Conservation (phyloP, 805 yeast species). For the Candida jianshihensis region DNA sequence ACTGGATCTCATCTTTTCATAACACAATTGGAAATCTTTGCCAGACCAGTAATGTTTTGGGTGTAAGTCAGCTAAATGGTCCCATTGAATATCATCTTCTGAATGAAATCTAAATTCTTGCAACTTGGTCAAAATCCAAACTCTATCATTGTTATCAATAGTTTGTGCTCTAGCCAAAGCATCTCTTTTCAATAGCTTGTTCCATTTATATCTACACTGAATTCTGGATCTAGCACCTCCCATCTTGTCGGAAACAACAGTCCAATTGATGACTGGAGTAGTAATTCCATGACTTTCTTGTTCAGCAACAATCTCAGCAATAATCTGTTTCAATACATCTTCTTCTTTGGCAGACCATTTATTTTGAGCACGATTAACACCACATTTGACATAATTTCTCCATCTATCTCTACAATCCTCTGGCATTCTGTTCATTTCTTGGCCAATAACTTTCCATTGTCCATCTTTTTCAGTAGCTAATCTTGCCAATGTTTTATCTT, state of each 20-base stretch:
- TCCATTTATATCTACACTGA: conserved; percentile 95
- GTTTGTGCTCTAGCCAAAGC: conserved; percentile 36
- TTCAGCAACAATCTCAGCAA: conserved; percentile 40
- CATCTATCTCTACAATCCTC: conserved; percentile 96
- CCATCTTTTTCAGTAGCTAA: conserved; percentile 65
- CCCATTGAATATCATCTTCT: conserved; percentile 47
- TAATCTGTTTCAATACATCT: conserved; percentile 45
- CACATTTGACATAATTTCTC: conserved; percentile 94
- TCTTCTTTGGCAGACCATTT: conserved; percentile 82
- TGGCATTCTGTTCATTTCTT: conserved; percentile 83
- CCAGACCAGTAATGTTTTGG: conserved; percentile 47
- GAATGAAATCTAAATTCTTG: conserved; percentile 36
- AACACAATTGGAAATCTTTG: conserved; percentile 53
- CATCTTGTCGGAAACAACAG: conserved; percentile 83
- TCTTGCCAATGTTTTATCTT: conserved; percentile 60
- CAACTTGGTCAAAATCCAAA: conserved; percentile 42
- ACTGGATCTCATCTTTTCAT: conserved; percentile 49
- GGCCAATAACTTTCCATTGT: conserved; percentile 86
- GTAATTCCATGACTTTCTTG: conserved; percentile 19
- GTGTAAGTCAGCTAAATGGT: conserved; percentile 40
- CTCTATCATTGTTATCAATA: conserved; percentile 39
- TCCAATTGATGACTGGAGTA: conserved; percentile 71
- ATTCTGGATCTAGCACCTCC: conserved; percentile 84
- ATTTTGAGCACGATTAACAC: conserved; percentile 62
- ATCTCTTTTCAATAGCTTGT: conserved; percentile 63